Conservation (phyloP, 805 yeast genomes). For the Candida pseudofarinosa region DNA sequence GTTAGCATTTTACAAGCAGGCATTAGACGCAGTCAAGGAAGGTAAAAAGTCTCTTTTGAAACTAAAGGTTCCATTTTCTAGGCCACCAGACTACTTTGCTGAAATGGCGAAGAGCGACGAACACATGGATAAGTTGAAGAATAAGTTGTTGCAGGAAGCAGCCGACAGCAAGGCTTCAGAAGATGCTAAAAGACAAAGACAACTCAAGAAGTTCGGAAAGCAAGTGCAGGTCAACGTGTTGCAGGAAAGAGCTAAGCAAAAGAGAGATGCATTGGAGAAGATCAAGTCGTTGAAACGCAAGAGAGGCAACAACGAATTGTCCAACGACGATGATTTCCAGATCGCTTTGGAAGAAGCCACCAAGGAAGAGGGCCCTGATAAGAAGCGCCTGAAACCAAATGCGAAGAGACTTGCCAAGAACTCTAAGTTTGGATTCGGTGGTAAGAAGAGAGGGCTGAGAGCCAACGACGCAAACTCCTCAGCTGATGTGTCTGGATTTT, state of each 20-base stretch:
- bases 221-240: slow-evolving; percentile 92
- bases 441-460: slow-evolving; percentile 69
- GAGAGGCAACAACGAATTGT: slow-evolving; percentile 72
- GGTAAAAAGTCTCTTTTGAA: slow-evolving; percentile 65
- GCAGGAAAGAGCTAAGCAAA: slow-evolving; percentile 90
- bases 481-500: slow-evolving; percentile 60
- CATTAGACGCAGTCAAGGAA: slow-evolving; percentile 72
- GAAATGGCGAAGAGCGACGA: slow-evolving; percentile 98
- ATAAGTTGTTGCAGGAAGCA: slow-evolving; percentile 73
- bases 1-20: slow-evolving; percentile 91
- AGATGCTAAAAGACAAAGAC: slow-evolving; percentile 92
- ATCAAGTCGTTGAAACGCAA: slow-evolving; percentile 88
- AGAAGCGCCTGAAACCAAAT: slow-evolving; percentile 55
- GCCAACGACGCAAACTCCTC: slow-evolving; percentile 71
- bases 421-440: slow-evolving; percentile 72
- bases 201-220: slow-evolving; percentile 93
- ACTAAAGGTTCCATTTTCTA: slow-evolving; percentile 78
- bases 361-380: slow-evolving; percentile 42
- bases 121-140: slow-evolving; percentile 92
- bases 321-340: slow-evolving; percentile 69
- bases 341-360: slow-evolving; percentile 91
- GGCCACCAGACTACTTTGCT: slow-evolving; percentile 96
- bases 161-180: slow-evolving; percentile 84
- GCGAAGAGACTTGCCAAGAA: slow-evolving; percentile 68
- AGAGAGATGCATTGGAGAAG: slow-evolving; percentile 84